Conservation (phyloP, 2,329 filamentous ascomycete species). For the Bipolaris zeicola region DNA sequence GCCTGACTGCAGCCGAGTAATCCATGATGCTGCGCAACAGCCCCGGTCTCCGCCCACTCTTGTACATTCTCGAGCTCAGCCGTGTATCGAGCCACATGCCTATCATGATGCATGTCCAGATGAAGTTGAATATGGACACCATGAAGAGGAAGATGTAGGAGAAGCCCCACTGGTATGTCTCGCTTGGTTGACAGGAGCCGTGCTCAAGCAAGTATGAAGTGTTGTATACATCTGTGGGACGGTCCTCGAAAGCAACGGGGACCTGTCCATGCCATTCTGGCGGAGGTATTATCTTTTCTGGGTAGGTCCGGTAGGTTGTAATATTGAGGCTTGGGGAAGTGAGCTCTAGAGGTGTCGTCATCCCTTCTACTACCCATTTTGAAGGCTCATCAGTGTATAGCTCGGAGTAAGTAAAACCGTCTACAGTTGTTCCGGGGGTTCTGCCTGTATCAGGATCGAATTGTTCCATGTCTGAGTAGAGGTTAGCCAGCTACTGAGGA, state of each 20-base stretch:
- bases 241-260: constrained; percentile 13
- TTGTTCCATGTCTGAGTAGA: background rate
- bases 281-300: background rate
- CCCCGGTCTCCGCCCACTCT: constrained; percentile 35
- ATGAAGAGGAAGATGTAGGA: constrained; percentile 46
- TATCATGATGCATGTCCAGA: constrained; percentile 42
- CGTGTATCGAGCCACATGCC: constrained; percentile 42
- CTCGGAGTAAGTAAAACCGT: background rate
- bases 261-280: background rate
- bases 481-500: background rate
- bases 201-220: constrained; percentile 26
- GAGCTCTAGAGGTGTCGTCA: background rate
- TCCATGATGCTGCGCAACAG: constrained; percentile 38
- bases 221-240: constrained; percentile 21
- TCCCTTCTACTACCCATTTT: background rate
- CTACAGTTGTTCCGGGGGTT: background rate
- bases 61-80: constrained; percentile 38
- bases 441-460: background rate
- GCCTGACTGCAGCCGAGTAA: constrained; percentile 31
- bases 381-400: background rate
- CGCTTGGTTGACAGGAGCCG: constrained; percentile 38
- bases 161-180: constrained; percentile 45
- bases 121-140: constrained; percentile 42
- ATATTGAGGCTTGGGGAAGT: constrained; percentile 1
- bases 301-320: background rate